Evolutionary conservation across 2,329 filamentous ascomycete species (phyloP).

Genomic region (Emergomyces pasteurianus): DNA sequence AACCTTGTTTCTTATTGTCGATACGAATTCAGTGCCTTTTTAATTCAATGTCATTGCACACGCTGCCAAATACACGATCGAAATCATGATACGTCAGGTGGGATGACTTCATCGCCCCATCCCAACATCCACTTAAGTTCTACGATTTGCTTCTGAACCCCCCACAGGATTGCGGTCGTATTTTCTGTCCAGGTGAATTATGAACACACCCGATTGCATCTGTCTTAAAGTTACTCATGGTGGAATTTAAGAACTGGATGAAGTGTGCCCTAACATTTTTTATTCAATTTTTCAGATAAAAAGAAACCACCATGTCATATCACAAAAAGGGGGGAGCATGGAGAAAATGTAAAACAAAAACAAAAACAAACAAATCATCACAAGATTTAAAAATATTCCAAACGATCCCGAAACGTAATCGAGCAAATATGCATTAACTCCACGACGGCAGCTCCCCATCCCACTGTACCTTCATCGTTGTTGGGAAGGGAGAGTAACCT

Average conservation of each 20-base stretch:
- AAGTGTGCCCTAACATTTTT: not conserved
- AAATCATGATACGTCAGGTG: not conserved
- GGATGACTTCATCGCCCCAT: not conserved
- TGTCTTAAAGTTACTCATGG: not conserved
- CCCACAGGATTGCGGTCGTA: not conserved
- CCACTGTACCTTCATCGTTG: slow-evolving; percentile 35
- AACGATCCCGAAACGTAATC: not conserved
- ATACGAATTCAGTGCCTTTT: too few species aligned
- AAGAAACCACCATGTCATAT: not conserved
- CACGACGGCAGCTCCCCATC: slow-evolving; percentile 24
- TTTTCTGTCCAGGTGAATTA: not conserved
- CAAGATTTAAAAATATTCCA: not conserved
- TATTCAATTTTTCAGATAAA: not conserved
- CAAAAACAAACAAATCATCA: not conserved
- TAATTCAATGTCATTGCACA: too few species aligned
- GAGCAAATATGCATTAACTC: not conserved
- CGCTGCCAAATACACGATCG: not conserved
- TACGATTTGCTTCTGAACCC: not conserved
- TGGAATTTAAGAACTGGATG: not conserved
- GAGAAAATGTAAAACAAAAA: not conserved
- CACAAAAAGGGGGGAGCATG: not conserved
- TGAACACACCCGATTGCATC: not conserved
- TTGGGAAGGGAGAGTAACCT: slow-evolving; percentile 31
- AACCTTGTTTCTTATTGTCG: not conserved
- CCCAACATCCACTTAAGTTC: too few species aligned